Evolutionary conservation across 169 alveolate species (phyloP).

Genomic region (Cryptosporidium felis): DNA sequence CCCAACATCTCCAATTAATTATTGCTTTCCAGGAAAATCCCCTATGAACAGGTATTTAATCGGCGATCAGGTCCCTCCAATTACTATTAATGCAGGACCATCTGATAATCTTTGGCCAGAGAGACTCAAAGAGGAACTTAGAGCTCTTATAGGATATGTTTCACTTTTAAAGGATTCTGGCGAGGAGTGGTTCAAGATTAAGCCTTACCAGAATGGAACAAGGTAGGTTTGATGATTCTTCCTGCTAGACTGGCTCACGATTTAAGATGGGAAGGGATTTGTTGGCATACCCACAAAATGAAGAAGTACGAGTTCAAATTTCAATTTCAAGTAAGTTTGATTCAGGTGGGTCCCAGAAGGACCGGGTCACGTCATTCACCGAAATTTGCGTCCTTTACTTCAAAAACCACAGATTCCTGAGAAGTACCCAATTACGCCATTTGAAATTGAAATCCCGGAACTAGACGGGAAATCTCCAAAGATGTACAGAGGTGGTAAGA

Average conservation of each 20-base stretch:
- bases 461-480: constrained; percentile 96
- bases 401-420: constrained; percentile 87
- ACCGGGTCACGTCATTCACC: not conserved
- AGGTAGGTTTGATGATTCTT: constrained; percentile 73
- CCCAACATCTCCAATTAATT: no score
- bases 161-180: constrained; percentile 88
- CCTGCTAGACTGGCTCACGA: not conserved
- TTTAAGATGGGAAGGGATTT: constrained; percentile 92
- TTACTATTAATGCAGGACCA: constrained; percentile 94
- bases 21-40: no score
- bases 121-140: constrained; percentile 91
- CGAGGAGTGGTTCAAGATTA: constrained; percentile 94
- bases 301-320: constrained; percentile 90
- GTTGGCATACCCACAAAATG: constrained; percentile 94
- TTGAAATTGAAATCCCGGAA: constrained; percentile 93
- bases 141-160: constrained; percentile 89
- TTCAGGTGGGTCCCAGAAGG: not conserved
- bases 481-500: constrained; percentile 98
- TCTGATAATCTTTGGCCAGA: constrained; percentile 82
- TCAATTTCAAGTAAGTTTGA: constrained; percentile 84
- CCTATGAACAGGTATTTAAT: not conserved
- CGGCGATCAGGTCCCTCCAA: constrained; percentile 79
- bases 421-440: constrained; percentile 94
- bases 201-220: constrained; percentile 90
- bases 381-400: not conserved